Conservation (phyloP, 345 rosid species). For the Eucalyptus curtisii region DNA sequence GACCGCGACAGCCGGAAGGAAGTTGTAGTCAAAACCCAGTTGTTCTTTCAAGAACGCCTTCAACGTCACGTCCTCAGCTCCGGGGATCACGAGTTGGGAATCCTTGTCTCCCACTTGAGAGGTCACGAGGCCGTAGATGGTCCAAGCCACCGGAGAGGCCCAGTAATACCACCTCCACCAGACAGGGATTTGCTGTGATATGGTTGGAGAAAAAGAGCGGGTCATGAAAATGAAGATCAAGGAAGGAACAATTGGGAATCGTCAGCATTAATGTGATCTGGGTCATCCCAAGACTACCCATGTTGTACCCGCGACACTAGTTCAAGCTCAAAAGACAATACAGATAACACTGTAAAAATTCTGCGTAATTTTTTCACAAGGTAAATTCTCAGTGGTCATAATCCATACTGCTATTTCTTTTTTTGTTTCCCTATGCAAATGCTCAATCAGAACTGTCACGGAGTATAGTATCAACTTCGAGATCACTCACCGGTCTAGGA, state of each 20-base stretch:
- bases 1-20: conserved; percentile 50
- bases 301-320: background rate
- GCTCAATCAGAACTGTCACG: background rate
- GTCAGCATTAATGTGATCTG: background rate
- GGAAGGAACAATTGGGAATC: background rate
- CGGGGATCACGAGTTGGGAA: conserved; percentile 20
- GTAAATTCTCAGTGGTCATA: background rate
- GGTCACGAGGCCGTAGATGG: conserved; percentile 62
- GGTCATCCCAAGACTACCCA: background rate
- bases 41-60: conserved; percentile 29
- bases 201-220: background rate
- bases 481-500: conserved; percentile 42
- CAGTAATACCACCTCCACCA: conserved; percentile 99
- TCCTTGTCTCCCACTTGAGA: conserved; percentile 58
- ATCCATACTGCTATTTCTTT: background rate
- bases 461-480: background rate
- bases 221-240: background rate
- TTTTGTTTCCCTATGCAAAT: background rate
- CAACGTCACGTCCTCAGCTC: conserved; percentile 3
- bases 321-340: background rate
- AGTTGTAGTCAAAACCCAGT: conserved; percentile 38
- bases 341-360: background rate
- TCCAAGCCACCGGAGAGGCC: conserved; percentile 72
- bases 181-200: conserved; percentile 48
- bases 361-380: background rate